A percentile compares a stretch with the other conserved stretches of the same genome.
phyloP scores from a whole-genome alignment of 2,329 filamentous ascomycete genomes.

The Colletotrichum falcatum region DNA sequence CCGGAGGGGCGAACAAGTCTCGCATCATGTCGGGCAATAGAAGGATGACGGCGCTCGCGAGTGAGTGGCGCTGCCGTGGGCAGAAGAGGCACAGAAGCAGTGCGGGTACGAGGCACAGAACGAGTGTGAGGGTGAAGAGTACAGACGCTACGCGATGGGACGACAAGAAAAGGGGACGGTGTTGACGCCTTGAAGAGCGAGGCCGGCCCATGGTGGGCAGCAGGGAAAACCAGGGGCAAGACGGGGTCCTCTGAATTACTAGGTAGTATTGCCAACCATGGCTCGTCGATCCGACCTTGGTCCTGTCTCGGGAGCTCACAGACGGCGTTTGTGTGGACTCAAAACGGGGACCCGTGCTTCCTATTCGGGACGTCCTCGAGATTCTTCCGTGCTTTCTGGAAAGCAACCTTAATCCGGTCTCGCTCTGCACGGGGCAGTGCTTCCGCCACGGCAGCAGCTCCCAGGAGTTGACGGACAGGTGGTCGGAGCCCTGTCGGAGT shows the following conservation, averaged over 20 bases:
- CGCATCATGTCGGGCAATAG: slow-evolving; percentile 39
- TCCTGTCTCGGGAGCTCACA: slow-evolving; percentile 24
- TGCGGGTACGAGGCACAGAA: slow-evolving; percentile 10
- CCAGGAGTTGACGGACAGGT: neutral
- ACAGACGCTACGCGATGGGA: neutral
- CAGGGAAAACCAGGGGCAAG: slow-evolving; percentile 5
- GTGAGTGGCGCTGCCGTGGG: slow-evolving; percentile 6
- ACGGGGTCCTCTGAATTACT: slow-evolving; percentile 17
- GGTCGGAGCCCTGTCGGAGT: slow-evolving; percentile 21
- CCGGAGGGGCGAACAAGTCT: slow-evolving; percentile 35
- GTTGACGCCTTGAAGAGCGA: slow-evolving; percentile 25
- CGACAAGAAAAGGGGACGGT: slow-evolving; percentile 4
- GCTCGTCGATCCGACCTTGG: slow-evolving; percentile 12
- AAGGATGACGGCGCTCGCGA: slow-evolving; percentile 3
- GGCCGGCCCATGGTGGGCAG: slow-evolving; percentile 27
- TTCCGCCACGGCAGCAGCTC: neutral
- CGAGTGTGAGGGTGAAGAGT: slow-evolving; percentile 16
- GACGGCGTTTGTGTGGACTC: slow-evolving; percentile 20
- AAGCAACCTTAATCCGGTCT: slow-evolving; percentile 15
- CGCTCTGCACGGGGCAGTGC: slow-evolving; percentile 18
- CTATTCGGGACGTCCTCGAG: slow-evolving; percentile 25
- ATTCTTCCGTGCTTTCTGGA: slow-evolving; percentile 31
- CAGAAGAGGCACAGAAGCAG: slow-evolving; percentile 6
- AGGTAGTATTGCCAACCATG: slow-evolving; percentile 18
- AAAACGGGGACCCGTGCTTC: slow-evolving; percentile 23